phyloP scores from a whole-genome alignment of 164 flowering plant species.

The Aristolochia fimbriata region DNA sequence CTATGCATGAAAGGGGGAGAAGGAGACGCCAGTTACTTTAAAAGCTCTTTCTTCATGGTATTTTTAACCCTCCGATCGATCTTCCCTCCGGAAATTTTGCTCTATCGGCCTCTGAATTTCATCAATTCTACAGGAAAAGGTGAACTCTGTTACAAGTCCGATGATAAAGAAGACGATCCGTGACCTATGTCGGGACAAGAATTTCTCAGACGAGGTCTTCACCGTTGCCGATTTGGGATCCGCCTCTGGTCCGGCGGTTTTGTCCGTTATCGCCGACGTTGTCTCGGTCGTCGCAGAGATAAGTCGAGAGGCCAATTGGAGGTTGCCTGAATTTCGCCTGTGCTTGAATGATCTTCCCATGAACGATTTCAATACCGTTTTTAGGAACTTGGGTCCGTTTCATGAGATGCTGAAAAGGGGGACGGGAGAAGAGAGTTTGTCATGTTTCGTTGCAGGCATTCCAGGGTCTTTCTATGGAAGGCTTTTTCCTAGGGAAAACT shows the following conservation, averaged over 20 bases:
- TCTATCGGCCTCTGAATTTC: background rate
- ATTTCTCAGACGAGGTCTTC: constrained; percentile 8
- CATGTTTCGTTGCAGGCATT: constrained; percentile 37
- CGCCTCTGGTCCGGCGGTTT: constrained; percentile 58
- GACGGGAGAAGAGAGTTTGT: constrained; percentile 7
- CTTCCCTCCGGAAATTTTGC: too few species aligned
- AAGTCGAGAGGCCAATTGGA: constrained; percentile 2
- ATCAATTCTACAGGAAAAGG: background rate
- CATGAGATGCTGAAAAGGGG: constrained; percentile 13
- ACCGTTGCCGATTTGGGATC: constrained; percentile 56
- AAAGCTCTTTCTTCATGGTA: too few species aligned
- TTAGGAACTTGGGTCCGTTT: constrained; percentile 24
- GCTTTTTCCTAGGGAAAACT: constrained; percentile 29
- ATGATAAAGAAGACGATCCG: constrained; percentile 26
- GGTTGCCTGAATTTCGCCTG: constrained; percentile 29
- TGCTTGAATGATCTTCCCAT: constrained; percentile 47
- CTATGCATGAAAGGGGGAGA: background rate
- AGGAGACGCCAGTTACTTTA: background rate
- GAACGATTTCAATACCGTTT: constrained; percentile 48
- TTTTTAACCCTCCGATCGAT: too few species aligned
- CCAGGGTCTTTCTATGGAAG: constrained; percentile 58
- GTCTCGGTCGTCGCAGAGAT: constrained; percentile 14
- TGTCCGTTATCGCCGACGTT: constrained; percentile 22
- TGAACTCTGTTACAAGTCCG: constrained; percentile 4
- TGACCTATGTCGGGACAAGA: constrained; percentile 15